Conservation (phyloP, 2,329 filamentous ascomycete genomes). For the Penicillium janthinellum region DNA sequence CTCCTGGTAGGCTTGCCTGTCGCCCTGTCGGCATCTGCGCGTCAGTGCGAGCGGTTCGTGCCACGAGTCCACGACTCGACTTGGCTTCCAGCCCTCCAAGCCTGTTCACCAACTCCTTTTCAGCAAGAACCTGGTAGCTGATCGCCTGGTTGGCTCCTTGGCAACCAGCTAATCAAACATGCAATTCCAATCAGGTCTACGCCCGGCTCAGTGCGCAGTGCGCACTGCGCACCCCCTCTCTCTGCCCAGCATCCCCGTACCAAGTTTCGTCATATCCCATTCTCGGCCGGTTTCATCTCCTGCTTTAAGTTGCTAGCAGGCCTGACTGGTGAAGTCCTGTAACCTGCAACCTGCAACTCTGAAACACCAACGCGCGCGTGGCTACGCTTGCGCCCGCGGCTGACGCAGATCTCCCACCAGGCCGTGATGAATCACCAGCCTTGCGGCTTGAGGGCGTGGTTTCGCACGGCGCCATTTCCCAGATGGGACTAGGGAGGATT, state of each 20-base stretch:
- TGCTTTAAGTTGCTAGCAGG: not conserved
- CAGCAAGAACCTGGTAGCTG: too few relatives aligned
- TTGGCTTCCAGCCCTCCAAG: not conserved
- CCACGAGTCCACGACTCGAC: not conserved
- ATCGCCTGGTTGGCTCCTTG: not conserved
- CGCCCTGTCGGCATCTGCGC: not conserved
- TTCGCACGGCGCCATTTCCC: not conserved
- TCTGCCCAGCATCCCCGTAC: not conserved
- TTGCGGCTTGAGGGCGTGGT: not conserved
- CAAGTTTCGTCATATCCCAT: not conserved
- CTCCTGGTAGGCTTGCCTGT: too few relatives aligned
- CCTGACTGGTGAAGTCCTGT: not conserved
- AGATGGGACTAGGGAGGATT: not conserved
- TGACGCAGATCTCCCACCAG: not conserved
- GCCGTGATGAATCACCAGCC: not conserved
- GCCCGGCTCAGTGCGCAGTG: not conserved
- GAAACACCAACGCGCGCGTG: conserved; percentile 3
- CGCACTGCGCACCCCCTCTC: not conserved
- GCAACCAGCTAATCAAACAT: not conserved
- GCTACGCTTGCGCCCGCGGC: not conserved
- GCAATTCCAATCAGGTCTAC: not conserved
- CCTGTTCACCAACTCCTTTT: too few relatives aligned
- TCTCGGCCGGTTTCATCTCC: not conserved
- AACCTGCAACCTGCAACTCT: not conserved
- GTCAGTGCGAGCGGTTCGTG: conserved; percentile 9